These are phyloP conservation scores for Trichoderma asperellum DNA, from an alignment of 2,329 filamentous ascomycete genomes.

Conservation along the genomic window DNA sequence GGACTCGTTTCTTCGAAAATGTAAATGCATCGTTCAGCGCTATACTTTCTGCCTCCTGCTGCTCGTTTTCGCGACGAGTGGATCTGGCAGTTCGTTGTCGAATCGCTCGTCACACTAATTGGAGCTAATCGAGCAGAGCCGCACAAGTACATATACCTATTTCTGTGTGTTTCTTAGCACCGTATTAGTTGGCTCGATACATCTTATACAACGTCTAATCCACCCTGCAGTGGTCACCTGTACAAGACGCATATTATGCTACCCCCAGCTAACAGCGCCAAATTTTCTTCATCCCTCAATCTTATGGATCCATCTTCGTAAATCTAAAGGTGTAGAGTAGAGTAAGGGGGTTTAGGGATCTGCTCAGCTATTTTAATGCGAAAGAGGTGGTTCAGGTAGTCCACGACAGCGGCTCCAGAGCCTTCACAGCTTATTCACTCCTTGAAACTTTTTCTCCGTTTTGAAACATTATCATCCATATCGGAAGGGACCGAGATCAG, in stretches of 20 bases:
- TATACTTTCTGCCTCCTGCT: background rate
- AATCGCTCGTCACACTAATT: no score
- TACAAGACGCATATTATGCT: no score
- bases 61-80: background rate
- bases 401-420: no score
- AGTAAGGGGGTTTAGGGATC: background rate
- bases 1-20: background rate
- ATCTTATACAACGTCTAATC: background rate
- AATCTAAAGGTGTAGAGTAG: background rate
- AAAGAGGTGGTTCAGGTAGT: background rate
- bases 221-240: background rate
- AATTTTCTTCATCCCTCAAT: background rate
- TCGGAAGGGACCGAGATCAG: background rate
- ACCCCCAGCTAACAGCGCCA: background rate
- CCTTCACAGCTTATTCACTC: no score
- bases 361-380: background rate
- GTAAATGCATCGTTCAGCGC: background rate
- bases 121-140: background rate
- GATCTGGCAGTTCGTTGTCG: no score
- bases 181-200: background rate
- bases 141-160: background rate
- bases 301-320: background rate
- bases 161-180: background rate
- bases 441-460: no score
- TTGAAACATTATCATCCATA: background rate